Conservation (phyloP, 2,329 filamentous ascomycete species). For the Pezicula neosporulosa region DNA sequence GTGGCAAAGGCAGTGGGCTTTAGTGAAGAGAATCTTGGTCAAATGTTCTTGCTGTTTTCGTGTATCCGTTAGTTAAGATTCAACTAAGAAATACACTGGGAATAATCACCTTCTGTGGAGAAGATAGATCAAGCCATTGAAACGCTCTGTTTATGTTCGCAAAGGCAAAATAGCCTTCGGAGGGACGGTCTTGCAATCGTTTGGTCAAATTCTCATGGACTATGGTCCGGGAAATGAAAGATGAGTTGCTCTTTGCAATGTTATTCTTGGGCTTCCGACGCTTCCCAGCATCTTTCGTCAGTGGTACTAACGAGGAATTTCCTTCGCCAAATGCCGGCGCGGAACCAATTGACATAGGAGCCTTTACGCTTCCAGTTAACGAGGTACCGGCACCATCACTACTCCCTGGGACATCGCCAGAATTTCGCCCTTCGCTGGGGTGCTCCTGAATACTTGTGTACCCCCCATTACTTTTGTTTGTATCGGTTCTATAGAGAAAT, state of each 20-base stretch:
- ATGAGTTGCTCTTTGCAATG: slow-evolving; percentile 97
- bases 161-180: slow-evolving; percentile 83
- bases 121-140: slow-evolving; percentile 91
- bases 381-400: slow-evolving; percentile 52
- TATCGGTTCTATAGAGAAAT: slow-evolving; percentile 51
- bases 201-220: slow-evolving; percentile 79
- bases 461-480: slow-evolving; percentile 44
- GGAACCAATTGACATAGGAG: slow-evolving; percentile 25
- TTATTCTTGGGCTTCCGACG: slow-evolving; percentile 95
- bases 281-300: slow-evolving; percentile 72
- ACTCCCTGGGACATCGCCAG: slow-evolving; percentile 56
- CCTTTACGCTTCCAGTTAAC: slow-evolving; percentile 38
- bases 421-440: slow-evolving; percentile 56
- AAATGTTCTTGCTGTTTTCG: slow-evolving; percentile 71
- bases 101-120: slow-evolving; percentile 56
- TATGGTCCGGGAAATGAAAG: slow-evolving; percentile 95
- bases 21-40: slow-evolving; percentile 95
- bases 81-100: not conserved
- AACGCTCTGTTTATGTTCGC: slow-evolving; percentile 94
- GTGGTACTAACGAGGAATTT: slow-evolving; percentile 64
- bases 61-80: slow-evolving; percentile 20
- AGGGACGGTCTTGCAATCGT: slow-evolving; percentile 72
- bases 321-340: slow-evolving; percentile 80
- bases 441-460: slow-evolving; percentile 56
- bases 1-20: slow-evolving; percentile 91